These are phyloP conservation scores for Melampsora abietis-canadensis DNA, from an alignment of 1,284 basidiomycete species.

Conservation along the genomic window DNA sequence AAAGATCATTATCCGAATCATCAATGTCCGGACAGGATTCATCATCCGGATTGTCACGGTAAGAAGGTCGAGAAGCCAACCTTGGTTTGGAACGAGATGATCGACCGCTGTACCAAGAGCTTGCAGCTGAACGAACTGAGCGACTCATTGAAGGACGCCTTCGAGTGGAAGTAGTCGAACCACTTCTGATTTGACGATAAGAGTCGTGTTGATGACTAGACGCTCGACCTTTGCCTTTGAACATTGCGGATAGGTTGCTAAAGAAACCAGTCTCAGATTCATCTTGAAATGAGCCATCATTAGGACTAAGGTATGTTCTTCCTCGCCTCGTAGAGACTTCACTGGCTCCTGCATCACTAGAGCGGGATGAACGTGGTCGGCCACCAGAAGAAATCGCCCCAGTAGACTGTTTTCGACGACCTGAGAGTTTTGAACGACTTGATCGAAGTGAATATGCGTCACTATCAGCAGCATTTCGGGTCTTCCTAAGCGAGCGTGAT, in stretches of 20 bases:
- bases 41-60: conserved; percentile 33
- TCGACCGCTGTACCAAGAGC: conserved; percentile 29
- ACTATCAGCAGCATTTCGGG: conserved; percentile 34
- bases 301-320: background rate
- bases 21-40: conserved; percentile 36
- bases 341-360: conserved; percentile 23
- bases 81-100: conserved; percentile 31
- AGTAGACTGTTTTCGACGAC: conserved; percentile 6
- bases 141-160: conserved; percentile 19
- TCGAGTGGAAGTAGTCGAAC: conserved; percentile 15
- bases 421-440: conserved; percentile 13
- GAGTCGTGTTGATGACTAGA: conserved; percentile 30
- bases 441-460: conserved; percentile 32
- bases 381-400: conserved; percentile 4
- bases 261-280: conserved; percentile 41
- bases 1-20: conserved; percentile 20
- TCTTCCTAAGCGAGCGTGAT: conserved; percentile 39
- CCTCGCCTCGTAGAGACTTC: conserved; percentile 15
- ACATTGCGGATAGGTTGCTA: conserved; percentile 31
- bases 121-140: conserved; percentile 33
- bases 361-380: conserved; percentile 8
- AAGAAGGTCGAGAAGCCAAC: conserved; percentile 21
- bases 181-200: background rate
- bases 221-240: conserved; percentile 41
- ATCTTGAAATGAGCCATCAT: background rate